Percentiles rank a stretch among this genome's conserved stretches.
Evolutionary conservation across 345 rosid species (phyloP).

Genomic region (Rhodomyrtus tomentosa): DNA sequence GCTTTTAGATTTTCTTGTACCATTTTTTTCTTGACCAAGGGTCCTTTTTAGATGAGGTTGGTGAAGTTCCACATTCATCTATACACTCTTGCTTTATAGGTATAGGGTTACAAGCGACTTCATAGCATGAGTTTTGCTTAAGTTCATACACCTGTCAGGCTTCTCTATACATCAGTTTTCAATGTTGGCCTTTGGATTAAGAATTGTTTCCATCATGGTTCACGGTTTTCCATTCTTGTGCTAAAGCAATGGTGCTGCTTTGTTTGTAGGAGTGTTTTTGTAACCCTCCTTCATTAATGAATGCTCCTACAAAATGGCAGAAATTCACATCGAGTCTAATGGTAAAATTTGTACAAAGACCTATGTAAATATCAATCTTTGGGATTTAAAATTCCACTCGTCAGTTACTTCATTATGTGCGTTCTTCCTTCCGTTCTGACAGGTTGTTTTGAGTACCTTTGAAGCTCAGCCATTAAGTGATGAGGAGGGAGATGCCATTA

Average conservation of each 20-base stretch:
- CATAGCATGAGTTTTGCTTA: not conserved
- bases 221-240: not conserved
- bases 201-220: not conserved
- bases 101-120: not conserved
- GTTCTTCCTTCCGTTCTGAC: conserved; percentile 12
- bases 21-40: not conserved
- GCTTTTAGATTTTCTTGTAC: not conserved
- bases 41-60: not conserved
- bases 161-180: not conserved
- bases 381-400: not conserved
- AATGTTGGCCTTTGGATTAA: not conserved
- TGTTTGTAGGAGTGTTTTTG: conserved; percentile 77
- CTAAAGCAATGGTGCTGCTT: not conserved
- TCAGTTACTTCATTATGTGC: not conserved
- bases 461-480: conserved; percentile 96
- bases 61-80: not conserved
- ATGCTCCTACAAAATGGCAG: conserved; percentile 83
- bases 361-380: not conserved
- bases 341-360: conserved; percentile 26
- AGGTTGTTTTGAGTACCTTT: conserved; percentile 89
- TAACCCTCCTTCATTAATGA: conserved; percentile 68
- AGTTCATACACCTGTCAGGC: not conserved
- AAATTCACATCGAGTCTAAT: conserved; percentile 67
- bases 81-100: not conserved
- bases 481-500: conserved; percentile 89